Percentiles rank a stretch among this genome's conserved stretches.
phyloP scores from a whole-genome alignment of 345 rosid genomes.

The Aegle marmelos region DNA sequence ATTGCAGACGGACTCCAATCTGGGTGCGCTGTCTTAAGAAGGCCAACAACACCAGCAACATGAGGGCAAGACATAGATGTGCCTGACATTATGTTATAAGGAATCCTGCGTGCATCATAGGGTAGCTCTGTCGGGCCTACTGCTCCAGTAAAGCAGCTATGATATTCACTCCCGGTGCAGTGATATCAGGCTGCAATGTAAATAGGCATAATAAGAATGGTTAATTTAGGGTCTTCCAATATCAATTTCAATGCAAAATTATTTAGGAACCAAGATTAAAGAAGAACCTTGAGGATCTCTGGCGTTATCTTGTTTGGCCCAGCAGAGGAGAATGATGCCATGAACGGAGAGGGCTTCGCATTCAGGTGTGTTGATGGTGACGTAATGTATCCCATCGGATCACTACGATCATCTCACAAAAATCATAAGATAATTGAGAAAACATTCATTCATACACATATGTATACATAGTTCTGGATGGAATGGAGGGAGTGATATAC shows the following conservation, averaged over 20 bases:
- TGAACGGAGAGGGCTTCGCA: conserved; percentile 57
- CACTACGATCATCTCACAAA: conserved; percentile 17
- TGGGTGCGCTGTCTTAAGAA: conserved; percentile 41
- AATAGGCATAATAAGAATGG: no score
- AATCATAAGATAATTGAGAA: not conserved
- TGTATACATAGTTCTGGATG: not conserved
- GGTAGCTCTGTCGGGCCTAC: conserved; percentile 28
- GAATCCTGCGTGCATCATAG: conserved; percentile 36
- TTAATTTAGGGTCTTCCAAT: not conserved
- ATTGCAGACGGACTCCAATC: conserved; percentile 58
- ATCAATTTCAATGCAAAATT: not conserved
- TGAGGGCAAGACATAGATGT: conserved; percentile 73
- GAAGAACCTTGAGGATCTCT: conserved; percentile 55
- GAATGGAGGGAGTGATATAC: not conserved
- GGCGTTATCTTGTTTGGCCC: conserved; percentile 67
- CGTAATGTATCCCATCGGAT: conserved; percentile 45
- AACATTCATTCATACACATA: not conserved
- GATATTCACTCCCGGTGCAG: conserved; percentile 77
- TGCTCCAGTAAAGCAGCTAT: conserved; percentile 51
- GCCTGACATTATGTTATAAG: conserved; percentile 40
- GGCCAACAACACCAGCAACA: conserved; percentile 50
- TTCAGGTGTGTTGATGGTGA: conserved; percentile 20
- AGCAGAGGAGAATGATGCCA: conserved; percentile 57
- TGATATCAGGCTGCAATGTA: conserved; percentile 57
- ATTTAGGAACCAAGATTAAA: not conserved